Conservation (phyloP, 306 rosid genomes). For the Leucaena leucocephala region DNA sequence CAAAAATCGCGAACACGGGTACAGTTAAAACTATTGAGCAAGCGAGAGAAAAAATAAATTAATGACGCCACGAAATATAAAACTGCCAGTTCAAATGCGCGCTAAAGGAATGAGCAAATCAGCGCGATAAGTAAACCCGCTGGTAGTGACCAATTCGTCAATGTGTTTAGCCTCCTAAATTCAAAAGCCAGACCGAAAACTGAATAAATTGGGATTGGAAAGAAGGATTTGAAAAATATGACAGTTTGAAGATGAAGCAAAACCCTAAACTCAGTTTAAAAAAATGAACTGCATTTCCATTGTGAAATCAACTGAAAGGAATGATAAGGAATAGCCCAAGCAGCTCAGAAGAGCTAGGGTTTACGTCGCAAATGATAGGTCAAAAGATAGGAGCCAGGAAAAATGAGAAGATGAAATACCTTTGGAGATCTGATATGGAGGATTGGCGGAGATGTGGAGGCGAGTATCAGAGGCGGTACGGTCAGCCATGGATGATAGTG, state of each 20-base stretch:
- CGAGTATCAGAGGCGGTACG: conserved; percentile 59
- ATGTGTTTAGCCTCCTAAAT: neutral
- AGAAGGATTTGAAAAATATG: neutral
- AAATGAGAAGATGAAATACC: conserved; percentile 43
- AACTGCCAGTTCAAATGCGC: neutral
- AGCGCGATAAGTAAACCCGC: conserved; percentile 11
- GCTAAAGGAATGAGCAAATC: neutral
- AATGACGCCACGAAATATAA: neutral
- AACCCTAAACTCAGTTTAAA: conserved; percentile 41
- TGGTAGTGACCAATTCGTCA: neutral
- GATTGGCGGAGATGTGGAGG: conserved; percentile 61
- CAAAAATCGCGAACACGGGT: neutral
- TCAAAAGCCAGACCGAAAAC: conserved; percentile 2
- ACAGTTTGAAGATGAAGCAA: conserved; percentile 13
- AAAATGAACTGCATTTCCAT: conserved; percentile 17
- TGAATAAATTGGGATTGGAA: neutral
- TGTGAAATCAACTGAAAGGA: neutral
- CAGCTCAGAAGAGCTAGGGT: conserved; percentile 43
- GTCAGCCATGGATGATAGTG: conserved; percentile 77
- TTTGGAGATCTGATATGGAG: conserved; percentile 83
- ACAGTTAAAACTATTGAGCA: neutral
- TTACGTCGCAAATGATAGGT: conserved; percentile 30
- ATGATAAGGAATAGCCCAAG: neutral
- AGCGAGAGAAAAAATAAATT: neutral
- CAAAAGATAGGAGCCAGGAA: neutral